Conservation (phyloP, 2,329 filamentous ascomycete genomes). For the Pseudogymnoascus sp. region DNA sequence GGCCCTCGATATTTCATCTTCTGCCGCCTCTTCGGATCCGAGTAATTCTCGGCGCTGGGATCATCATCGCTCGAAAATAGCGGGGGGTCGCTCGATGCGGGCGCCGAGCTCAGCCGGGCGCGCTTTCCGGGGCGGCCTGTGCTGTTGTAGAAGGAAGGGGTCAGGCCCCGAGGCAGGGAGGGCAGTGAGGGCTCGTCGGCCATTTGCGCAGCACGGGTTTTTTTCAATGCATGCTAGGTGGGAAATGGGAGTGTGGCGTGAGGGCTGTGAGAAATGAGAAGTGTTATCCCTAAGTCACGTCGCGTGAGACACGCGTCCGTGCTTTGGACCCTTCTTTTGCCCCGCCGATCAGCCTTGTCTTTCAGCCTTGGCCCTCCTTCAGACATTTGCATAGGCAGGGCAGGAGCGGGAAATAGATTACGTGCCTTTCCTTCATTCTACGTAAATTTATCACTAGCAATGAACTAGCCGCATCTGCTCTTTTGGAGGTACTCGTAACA, state of each 20-base stretch:
- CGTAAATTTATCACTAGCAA: no score
- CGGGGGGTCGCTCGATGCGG: slow-evolving; percentile 58
- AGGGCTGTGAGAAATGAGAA: not conserved
- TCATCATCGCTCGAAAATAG: slow-evolving; percentile 68
- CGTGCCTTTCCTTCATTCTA: not conserved
- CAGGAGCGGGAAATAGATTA: not conserved
- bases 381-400: not conserved
- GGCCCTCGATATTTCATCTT: slow-evolving; percentile 58
- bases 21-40: slow-evolving; percentile 40
- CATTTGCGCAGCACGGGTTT: slow-evolving; percentile 24
- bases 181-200: slow-evolving; percentile 33
- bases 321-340: not conserved
- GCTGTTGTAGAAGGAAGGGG: slow-evolving; percentile 14
- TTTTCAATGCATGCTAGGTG: not conserved
- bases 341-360: slow-evolving; percentile 1
- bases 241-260: not conserved
- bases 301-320: slow-evolving; percentile 8
- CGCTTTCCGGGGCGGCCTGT: slow-evolving; percentile 31
- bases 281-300: slow-evolving; percentile 4
- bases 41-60: slow-evolving; percentile 56
- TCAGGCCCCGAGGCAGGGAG: slow-evolving; percentile 23
- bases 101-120: slow-evolving; percentile 24
- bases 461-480: not conserved
- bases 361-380: not conserved
- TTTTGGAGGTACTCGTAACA: not conserved